Evolutionary conservation across 345 rosid species (phyloP).

Genomic region (Moricandia moricandioides): DNA sequence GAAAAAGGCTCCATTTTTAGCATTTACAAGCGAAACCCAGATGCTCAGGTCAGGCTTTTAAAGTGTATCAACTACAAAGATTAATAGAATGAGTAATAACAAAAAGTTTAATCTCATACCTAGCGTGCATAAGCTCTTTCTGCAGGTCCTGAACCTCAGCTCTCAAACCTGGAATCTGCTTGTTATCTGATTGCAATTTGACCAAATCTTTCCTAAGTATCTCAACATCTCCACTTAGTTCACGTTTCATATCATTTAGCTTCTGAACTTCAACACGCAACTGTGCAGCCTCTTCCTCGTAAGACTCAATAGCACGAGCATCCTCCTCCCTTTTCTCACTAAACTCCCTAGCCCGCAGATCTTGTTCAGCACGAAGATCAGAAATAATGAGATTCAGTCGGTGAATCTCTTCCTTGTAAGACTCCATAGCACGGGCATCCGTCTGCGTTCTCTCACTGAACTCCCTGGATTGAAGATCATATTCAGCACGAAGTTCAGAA

Average conservation of each 20-base stretch:
- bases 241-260: slow-evolving; percentile 62
- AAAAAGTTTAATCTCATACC: slow-evolving; percentile 46
- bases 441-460: slow-evolving; percentile 47
- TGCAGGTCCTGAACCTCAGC: slow-evolving; percentile 13
- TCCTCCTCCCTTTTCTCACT: slow-evolving; percentile 51
- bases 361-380: slow-evolving; percentile 74
- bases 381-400: slow-evolving; percentile 53
- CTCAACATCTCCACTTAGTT: slow-evolving; percentile 67
- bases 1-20: neutral
- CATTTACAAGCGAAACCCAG: neutral
- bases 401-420: slow-evolving; percentile 30
- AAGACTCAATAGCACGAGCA: slow-evolving; percentile 71
- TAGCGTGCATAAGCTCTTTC: slow-evolving; percentile 33
- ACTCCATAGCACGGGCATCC: slow-evolving; percentile 76
- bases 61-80: neutral
- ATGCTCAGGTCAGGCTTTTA: neutral
- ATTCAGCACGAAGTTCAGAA: neutral
- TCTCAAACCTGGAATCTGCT: slow-evolving; percentile 63
- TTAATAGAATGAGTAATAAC: neutral
- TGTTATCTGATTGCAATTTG: slow-evolving; percentile 67
- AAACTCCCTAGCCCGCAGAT: slow-evolving; percentile 58
- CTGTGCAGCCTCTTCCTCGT: slow-evolving; percentile 66
- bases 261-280: slow-evolving; percentile 74
- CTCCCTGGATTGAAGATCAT: slow-evolving; percentile 40
- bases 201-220: slow-evolving; percentile 62